Evolutionary conservation across 2,329 filamentous ascomycete species (phyloP).

Genomic region (Aspergillus spinulosporus): DNA sequence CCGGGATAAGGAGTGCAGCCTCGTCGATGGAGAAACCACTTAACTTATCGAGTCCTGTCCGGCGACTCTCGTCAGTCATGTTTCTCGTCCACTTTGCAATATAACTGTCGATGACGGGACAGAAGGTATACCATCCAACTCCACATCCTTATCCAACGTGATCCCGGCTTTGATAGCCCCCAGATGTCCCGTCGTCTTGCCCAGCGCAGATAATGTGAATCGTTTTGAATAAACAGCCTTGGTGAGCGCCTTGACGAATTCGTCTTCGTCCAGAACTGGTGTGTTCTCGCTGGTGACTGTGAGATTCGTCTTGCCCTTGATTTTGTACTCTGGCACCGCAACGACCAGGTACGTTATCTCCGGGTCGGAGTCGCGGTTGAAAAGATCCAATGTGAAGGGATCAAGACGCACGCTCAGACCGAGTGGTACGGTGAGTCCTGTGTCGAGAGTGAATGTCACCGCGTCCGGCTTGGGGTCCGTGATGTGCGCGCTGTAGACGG

Average conservation of each 20-base stretch:
- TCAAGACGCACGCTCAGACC: constrained; percentile 27
- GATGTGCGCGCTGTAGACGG: constrained; percentile 24
- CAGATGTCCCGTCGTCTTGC: constrained; percentile 41
- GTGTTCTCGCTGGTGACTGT: constrained; percentile 39
- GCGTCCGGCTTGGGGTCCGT: constrained; percentile 21
- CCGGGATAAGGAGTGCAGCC: constrained; percentile 41
- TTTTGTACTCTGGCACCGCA: constrained; percentile 15
- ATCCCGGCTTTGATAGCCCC: constrained; percentile 43
- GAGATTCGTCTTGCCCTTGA: constrained; percentile 36
- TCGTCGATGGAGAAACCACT: constrained; percentile 41
- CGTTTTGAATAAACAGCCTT: constrained; percentile 42
- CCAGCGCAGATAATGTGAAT: constrained; percentile 43
- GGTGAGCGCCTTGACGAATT: constrained; percentile 45
- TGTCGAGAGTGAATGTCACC: constrained; percentile 25
- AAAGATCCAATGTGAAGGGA: constrained; percentile 43
- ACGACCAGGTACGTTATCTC: constrained; percentile 21
- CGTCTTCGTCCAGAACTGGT: constrained; percentile 39
- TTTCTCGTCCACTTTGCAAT: no score
- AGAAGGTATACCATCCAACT: constrained; percentile 31
- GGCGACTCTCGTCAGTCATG: not conserved
- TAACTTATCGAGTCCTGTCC: constrained; percentile 39
- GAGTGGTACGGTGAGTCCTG: constrained; percentile 21
- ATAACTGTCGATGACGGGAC: not conserved
- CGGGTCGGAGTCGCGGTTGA: constrained; percentile 41
- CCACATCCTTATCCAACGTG: constrained; percentile 46